Base-by-base conservation (phyloP, 2,329 filamentous ascomycete genomes). In the Fusarium foetens region DNA sequence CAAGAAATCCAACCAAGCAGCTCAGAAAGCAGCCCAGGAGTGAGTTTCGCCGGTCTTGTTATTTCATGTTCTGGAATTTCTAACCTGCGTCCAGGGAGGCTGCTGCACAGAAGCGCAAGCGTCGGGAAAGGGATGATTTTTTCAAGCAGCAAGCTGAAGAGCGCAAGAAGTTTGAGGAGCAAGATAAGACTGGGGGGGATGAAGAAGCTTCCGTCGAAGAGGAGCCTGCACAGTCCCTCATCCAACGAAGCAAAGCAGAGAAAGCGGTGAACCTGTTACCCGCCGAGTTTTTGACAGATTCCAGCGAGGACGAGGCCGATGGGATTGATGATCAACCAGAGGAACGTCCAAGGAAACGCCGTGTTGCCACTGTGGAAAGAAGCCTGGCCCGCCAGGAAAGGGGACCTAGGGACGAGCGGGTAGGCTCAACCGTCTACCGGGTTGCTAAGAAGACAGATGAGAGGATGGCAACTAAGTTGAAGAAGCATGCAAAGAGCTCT, bases 401-500 rank as follows among this genome's bases (percentile, higher is more conserved):
- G 62, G 80, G 79, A 19, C 84, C 84, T 13, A 80, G 79, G 48
- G 88, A 90, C 74, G 80, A 84, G 74, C 79, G 81, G 54, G 79
- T 88, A n/a, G 88, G 87, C 5, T 81, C 83, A 17, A 90, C 88
- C 5, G 83, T 87, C 57, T 90, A 87, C 75, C 81, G 88, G 25
- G 85, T 89, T 68, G 79, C 80, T 10, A 81, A 81, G 59, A 81
- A 82, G 73, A 79, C 77, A n/a, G 86, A 88, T 61, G 73, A 78
- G 72, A 81, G 82, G 61, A 79, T 89, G 71, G 84, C 87, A 58
- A 88, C 88, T 29, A 86, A 83, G 80, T 66, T 76, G 66, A 81
- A 81, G 72, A 86, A 84, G 79, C 73, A 83, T 38, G 77, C 85
- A 12, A 79, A 80, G 62, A 80, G 78, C 61, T 71, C 81, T 23